These are phyloP conservation scores for Mortierella polycephala DNA, from an alignment of 371 early-diverging fungal genomes.

Conservation along the genomic window DNA sequence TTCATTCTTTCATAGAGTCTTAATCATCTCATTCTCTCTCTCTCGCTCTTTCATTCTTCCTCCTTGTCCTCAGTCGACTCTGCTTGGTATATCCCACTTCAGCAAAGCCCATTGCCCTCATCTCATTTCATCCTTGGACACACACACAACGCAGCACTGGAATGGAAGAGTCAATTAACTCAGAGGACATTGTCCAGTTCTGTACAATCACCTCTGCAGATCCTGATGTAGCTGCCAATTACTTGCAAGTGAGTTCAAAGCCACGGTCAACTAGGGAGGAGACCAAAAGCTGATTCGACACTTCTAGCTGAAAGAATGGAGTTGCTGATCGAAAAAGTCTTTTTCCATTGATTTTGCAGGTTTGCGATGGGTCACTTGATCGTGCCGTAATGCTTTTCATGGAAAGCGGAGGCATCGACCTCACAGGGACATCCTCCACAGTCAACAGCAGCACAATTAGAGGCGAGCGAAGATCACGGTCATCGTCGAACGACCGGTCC, in stretches of 20 bases:
- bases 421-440: conserved; percentile 40
- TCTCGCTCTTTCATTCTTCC: neutral
- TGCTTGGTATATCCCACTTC: neutral
- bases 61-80: too few species aligned
- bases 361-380: conserved; percentile 63
- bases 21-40: neutral
- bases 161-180: conserved; percentile 26
- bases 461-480: conserved; percentile 25
- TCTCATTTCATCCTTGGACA: neutral
- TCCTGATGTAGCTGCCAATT: conserved; percentile 66
- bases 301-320: neutral
- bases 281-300: too few species aligned
- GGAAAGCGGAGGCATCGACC: conserved; percentile 68
- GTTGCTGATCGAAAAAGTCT: neutral
- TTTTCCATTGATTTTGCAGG: conserved; percentile 12
- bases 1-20: neutral
- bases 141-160: neutral
- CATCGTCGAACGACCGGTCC: conserved; percentile 30
- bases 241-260: conserved; percentile 61
- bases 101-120: neutral
- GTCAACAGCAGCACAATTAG: conserved; percentile 12
- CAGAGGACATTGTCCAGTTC: conserved; percentile 62
- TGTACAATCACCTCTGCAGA: conserved; percentile 71
- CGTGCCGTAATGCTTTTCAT: conserved; percentile 72
- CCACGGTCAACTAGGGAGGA: too few species aligned